Evolutionary conservation across 1,284 basidiomycete species (phyloP), one percentile per base, ranked within the genome.

Genomic region (Microbotryomycetes sp.): DNA sequence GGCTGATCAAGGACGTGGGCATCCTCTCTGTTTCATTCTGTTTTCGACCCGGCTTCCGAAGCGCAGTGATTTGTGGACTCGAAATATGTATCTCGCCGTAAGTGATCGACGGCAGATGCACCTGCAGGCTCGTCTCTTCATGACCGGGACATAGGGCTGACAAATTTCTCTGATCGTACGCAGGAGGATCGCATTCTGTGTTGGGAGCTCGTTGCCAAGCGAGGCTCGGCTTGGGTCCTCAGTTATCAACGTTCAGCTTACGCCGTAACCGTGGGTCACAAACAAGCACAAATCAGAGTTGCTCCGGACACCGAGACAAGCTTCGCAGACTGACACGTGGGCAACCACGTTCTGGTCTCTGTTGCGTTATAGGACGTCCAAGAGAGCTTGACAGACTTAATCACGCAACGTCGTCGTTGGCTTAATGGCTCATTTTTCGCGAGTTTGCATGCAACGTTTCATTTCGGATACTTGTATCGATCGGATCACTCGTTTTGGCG

Each of bases 391-490:
- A 87, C 91, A 0, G 92, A 94, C 74, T 78, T 96, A 59, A 92
- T 97, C 76, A 89, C 91, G 65, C 94, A 98, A 77, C 88, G 91
- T 75, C 87, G 91, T 69, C 86, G 92, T 68, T 96, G 94, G 94
- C 81, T 97, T 46, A 98, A 97, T 74, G 94, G 94, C 5, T 93
- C 90, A 6, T 97, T 97, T 82, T 94, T 94, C 74, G 94, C 93
- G 2, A 90, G 89, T 0, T 84, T 93, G 12, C 69, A 70, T 47
- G 58, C 65, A 26, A 56, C 58, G 32, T 65, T 65, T 53, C 64
- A 71, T 64, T 69, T 73, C 58, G 63, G 71, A 25, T 70, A 66
- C 54, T 71, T 75, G 23, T 71, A 77, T 46, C 90, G 97, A 32
- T 91, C 88, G 15, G 86, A 74, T 30, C 94, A 97, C 76, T 79